phyloP scores from a whole-genome alignment of 305 asterid genomes.

The Nicotiana rustica region DNA sequence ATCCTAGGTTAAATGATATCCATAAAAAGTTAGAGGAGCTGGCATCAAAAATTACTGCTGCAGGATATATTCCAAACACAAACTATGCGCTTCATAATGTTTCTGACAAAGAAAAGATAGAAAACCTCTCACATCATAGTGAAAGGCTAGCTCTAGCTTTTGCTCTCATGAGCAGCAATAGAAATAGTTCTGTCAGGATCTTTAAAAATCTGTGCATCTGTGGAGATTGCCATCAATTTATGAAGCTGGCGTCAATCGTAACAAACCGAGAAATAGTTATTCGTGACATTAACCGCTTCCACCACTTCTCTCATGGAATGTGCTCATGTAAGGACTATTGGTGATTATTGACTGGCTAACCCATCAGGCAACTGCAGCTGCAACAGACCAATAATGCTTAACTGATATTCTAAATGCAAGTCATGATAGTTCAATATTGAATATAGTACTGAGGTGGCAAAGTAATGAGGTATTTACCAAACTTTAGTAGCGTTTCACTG shows the following conservation, averaged over 20 bases:
- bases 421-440: neutral
- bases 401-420: constrained; percentile 30
- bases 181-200: constrained; percentile 58
- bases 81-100: constrained; percentile 64
- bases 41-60: constrained; percentile 45
- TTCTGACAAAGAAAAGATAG: constrained; percentile 58
- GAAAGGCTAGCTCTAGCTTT: constrained; percentile 89
- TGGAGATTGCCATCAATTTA: constrained; percentile 90
- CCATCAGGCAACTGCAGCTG: constrained; percentile 16
- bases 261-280: constrained; percentile 64
- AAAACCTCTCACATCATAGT: constrained; percentile 74
- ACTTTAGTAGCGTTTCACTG: constrained; percentile 21
- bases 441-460: neutral
- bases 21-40: constrained; percentile 66
- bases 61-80: constrained; percentile 71
- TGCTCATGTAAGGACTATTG: constrained; percentile 89
- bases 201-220: constrained; percentile 87
- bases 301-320: constrained; percentile 65
- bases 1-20: constrained; percentile 65
- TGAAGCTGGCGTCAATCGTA: constrained; percentile 67
- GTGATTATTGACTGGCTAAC: constrained; percentile 50
- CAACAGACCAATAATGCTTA: neutral
- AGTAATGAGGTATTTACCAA: constrained; percentile 24
- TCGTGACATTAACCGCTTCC: constrained; percentile 73
- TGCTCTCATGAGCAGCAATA: constrained; percentile 60